These are phyloP conservation scores for Globisporangium takayamanum DNA, from an alignment of 352 stramenopile species.

Conservation along the genomic window DNA sequence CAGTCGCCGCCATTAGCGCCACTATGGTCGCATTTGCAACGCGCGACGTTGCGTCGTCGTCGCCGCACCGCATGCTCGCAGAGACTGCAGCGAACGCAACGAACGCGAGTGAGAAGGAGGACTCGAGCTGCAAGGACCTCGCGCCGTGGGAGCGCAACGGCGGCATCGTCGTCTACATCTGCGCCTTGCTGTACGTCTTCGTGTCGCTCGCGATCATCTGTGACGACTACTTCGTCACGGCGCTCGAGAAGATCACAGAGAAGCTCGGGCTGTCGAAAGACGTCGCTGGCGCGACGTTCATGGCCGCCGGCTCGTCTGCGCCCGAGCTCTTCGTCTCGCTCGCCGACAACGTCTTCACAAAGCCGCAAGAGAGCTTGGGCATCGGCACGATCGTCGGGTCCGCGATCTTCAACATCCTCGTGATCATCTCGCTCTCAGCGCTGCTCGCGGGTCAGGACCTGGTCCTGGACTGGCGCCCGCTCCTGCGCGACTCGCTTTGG, in stretches of 20 bases:
- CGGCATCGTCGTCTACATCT: conserved; percentile 57
- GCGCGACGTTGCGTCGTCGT: background rate
- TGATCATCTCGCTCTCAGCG: conserved; percentile 81
- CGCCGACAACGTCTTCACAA: conserved; percentile 72
- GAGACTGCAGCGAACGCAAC: conserved; percentile 15
- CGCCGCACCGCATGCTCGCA: background rate
- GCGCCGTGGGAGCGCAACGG: conserved; percentile 45
- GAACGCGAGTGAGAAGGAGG: conserved; percentile 9
- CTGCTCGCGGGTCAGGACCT: conserved; percentile 58
- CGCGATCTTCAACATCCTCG: conserved; percentile 84
- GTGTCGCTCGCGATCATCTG: conserved; percentile 84
- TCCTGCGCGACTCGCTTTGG: conserved; percentile 77
- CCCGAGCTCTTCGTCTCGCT: conserved; percentile 79
- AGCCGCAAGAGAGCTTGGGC: conserved; percentile 52
- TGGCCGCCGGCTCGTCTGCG: conserved; percentile 75
- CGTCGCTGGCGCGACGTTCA: conserved; percentile 79
- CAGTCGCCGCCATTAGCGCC: conserved; percentile 14
- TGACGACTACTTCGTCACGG: conserved; percentile 84
- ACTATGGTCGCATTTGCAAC: conserved; percentile 11
- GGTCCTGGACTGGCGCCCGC: conserved; percentile 62
- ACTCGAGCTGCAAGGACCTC: conserved; percentile 27
- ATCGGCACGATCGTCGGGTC: conserved; percentile 84
- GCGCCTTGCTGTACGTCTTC: conserved; percentile 69
- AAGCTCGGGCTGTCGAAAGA: conserved; percentile 54
- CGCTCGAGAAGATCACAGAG: conserved; percentile 76